Base-by-base conservation (phyloP, 139 green algal genomes). In the Haematococcus sp. region DNA sequence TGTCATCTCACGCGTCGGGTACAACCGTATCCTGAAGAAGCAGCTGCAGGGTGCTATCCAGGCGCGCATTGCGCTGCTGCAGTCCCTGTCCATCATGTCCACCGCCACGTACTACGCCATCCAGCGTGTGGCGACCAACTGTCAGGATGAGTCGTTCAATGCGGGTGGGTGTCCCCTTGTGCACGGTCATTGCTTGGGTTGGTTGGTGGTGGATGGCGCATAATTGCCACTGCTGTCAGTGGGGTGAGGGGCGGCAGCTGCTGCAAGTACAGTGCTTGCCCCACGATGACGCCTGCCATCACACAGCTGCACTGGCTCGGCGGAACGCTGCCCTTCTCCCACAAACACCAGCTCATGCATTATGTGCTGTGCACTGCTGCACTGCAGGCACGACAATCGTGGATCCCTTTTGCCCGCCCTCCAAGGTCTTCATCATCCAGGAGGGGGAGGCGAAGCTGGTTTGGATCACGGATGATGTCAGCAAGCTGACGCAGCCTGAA, bases 11-110 rank as follows among this genome's bases (percentile, higher is more conserved):
- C 68, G 76, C 19, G 56, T 78, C 9, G 74, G 32, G 1, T 84
- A 84, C 64, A 81, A 75, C 33, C 74, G 79, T 7, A 63, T 84
- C 0, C 19, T 81, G 27, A 76, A 68, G 33, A 68, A 65, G 44
- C 74, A 84, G 56, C 51, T 84, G 40, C 65, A 80, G 69, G 69
- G 25, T 7, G 33, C 27, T 7, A 75, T 75, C 17, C 25, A 68
- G 7, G 69, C 69, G 7, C 55, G 69, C 19, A 46, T 27, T 22
- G 58, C 28, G n/a, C 58, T 65, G 58, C 58, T 65, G 58, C 28
- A 65, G 30, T 40, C n/a, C n/a, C 58, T 65, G 23, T 28, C 58
- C 58, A 65, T 22, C 58, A 22, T 65, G 58, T 28, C 28, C n/a
- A 19, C 40, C 11, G 3, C 23, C 23, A 34, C 17, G 3, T 65